These are phyloP conservation scores for Nicotiana rustica DNA, from an alignment of 305 asterid genomes.

Conservation along the genomic window DNA sequence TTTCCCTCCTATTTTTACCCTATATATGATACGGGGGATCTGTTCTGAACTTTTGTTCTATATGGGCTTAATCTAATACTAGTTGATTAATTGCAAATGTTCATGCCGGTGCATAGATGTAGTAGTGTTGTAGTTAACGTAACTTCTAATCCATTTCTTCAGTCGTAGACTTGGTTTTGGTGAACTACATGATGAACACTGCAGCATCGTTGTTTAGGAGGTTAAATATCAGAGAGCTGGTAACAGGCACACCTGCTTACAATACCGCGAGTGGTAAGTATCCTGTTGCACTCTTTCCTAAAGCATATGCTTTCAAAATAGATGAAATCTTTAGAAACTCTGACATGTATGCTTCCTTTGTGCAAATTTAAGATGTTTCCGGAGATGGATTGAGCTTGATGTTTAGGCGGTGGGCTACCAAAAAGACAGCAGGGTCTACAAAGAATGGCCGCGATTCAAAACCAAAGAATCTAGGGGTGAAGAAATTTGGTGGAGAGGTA, in stretches of 20 bases:
- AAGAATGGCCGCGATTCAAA: conserved; percentile 92
- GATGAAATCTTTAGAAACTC: not conserved
- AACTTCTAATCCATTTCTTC: not conserved
- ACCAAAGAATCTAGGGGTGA: conserved; percentile 90
- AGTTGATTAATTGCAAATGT: not conserved
- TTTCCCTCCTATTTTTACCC: not conserved
- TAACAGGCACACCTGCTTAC: conserved; percentile 59
- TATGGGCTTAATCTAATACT: not conserved
- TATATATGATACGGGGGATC: not conserved
- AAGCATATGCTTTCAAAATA: not conserved
- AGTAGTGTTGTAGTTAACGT: conserved; percentile 7
- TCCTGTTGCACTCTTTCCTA: not conserved
- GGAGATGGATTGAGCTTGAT: conserved; percentile 82
- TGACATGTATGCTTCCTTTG: not conserved
- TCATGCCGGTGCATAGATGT: not conserved
- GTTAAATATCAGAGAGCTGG: conserved; percentile 64
- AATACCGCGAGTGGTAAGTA: conserved; percentile 64
- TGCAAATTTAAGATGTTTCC: conserved; percentile 55
- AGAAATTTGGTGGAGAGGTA: conserved; percentile 95
- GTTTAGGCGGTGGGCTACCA: conserved; percentile 89
- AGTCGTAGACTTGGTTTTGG: not conserved
- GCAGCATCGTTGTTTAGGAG: conserved; percentile 65
- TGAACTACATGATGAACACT: conserved; percentile 55
- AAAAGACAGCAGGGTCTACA: conserved; percentile 89
- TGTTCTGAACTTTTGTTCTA: not conserved